Conservation (phyloP, 2,329 filamentous ascomycete genomes). For the Nigrospora oryzae region DNA sequence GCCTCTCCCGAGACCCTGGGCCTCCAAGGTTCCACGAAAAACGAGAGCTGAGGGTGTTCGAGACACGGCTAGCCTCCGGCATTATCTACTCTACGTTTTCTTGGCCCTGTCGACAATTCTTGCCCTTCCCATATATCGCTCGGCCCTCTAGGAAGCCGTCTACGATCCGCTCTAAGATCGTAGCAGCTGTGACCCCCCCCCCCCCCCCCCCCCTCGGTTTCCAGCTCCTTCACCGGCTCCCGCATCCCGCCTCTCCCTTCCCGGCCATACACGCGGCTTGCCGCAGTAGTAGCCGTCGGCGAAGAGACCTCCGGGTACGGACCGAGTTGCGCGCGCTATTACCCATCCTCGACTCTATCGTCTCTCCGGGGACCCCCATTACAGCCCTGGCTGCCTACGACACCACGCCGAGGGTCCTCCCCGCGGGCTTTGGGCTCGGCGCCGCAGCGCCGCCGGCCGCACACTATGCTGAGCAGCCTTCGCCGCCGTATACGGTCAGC, state of each 20-base stretch:
- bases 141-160: constrained; percentile 1
- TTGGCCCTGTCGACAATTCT: constrained; percentile 9
- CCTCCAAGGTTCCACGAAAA: not conserved
- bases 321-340: no score
- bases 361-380: constrained; percentile 14
- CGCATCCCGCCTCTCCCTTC: no score
- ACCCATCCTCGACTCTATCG: not conserved
- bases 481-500: constrained; percentile 19
- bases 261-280: no score
- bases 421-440: constrained; percentile 24
- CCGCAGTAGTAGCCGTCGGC: no score
- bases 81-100: constrained; percentile 5
- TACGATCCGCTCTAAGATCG: not conserved
- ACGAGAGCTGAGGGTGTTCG: constrained; percentile 3
- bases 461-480: constrained; percentile 20
- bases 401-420: constrained; percentile 19
- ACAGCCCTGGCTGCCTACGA: constrained; percentile 27
- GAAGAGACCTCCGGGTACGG: no score
- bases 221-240: no score
- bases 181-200: no score
- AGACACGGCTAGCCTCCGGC: constrained; percentile 8
- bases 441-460: constrained; percentile 19
- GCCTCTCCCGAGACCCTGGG: constrained; percentile 13
- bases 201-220: no score
- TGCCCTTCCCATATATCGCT: constrained; percentile 6